These are phyloP conservation scores for Euphrasia arctica DNA, from an alignment of 305 asterid genomes.

Conservation along the genomic window DNA sequence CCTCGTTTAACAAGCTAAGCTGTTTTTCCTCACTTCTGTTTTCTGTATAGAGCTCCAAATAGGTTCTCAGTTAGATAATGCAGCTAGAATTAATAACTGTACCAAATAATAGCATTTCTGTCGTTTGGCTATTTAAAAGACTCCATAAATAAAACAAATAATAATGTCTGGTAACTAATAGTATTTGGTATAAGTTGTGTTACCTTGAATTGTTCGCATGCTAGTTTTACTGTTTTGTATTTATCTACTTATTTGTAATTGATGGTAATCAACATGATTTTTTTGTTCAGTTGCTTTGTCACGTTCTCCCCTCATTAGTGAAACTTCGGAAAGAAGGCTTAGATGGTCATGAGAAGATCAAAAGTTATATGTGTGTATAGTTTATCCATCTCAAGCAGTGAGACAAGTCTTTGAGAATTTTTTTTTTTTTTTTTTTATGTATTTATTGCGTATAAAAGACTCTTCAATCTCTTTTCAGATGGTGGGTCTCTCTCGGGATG, in stretches of 20 bases:
- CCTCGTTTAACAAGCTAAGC: neutral
- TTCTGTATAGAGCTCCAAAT: neutral
- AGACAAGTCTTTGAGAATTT: conserved; percentile 46
- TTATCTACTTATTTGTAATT: conserved; percentile 9
- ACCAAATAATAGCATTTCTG: neutral
- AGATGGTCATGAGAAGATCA: conserved; percentile 98
- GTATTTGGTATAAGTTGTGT: neutral
- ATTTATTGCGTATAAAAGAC: conserved; percentile 8
- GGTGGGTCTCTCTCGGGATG: conserved; percentile 97
- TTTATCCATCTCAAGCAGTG: conserved; percentile 73
- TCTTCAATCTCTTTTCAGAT: conserved; percentile 56
- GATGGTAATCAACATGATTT: conserved; percentile 22
- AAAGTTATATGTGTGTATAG: conserved; percentile 98
- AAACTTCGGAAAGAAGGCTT: conserved; percentile 99
- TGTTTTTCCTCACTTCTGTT: neutral
- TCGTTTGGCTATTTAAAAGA: neutral
- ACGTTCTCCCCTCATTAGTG: conserved; percentile 82
- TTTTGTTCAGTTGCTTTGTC: conserved; percentile 77
- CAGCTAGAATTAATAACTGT: neutral
- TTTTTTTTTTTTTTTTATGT: conserved; percentile 21
- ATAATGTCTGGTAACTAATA: neutral
- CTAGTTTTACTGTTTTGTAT: conserved; percentile 18
- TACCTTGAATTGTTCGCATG: conserved; percentile 5
- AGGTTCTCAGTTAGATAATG: neutral
- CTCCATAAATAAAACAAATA: neutral